Evolutionary conservation across 768 basidiomycete genomes (phyloP), one percentile per base, ranked within the genome.

Genomic region (Suillus paluster): DNA sequence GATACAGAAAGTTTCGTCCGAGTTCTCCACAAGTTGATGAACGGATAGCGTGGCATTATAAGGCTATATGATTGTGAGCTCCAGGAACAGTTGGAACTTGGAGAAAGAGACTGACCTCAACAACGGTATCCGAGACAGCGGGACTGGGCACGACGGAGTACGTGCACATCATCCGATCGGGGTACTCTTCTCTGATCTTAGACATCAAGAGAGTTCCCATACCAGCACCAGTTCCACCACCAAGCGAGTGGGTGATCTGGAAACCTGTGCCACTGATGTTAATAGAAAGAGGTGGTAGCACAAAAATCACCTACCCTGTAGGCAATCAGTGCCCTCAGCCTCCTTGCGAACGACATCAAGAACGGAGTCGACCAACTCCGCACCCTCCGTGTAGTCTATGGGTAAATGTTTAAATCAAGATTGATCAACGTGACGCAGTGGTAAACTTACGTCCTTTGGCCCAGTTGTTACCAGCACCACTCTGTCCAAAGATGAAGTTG

Each of bases 131-230:
- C 14, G 96, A 99, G 58, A 98, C 96, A 77, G 97, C 97, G 60
- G 97, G 95, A 78, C 89, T 91, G 34, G 97, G 97, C 17, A 99
- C 94, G 71, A 99, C 97, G 60, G 97, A 99, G 84, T 97, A 99
- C 64, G 97, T 99, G 77, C 94, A 95, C 97, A 99, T 98, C 97
- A 99, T 99, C 60, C 97, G 85, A 79, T 99, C 97, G 67, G 97
- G 97, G 80, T 94, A 99, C 76, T 99, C 97, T 78, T 98, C 96
- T 67, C 97, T 88, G 76, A 99, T 97, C 83, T 99, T 99, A 68
- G 96, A 98, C 77, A 99, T 97, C 67, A 99, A 80, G 58, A 99
- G 91, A 50, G 97, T 98, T 78, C 97, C 97, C 97, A 99, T 99
- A 81, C 97, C 97, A 68, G 97, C 94, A 81, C 97, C 97, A 69